A percentile compares a stretch with the other conserved stretches of the same genome.
Conservation (phyloP, 352 stramenopile species). For the Phytophthora gonapodyides region DNA sequence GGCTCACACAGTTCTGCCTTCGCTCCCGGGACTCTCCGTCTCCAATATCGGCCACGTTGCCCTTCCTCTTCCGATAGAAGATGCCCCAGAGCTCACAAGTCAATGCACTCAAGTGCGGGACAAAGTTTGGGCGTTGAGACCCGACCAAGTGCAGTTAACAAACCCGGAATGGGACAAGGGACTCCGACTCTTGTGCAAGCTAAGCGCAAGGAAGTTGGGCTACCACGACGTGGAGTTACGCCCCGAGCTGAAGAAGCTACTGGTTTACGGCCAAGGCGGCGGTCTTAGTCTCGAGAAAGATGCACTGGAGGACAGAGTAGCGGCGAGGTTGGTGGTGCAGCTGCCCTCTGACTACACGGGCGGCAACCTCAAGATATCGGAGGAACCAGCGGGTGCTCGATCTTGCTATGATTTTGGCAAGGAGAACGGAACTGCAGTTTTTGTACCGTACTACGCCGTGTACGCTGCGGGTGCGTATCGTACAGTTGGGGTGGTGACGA, state of each 20-base stretch:
- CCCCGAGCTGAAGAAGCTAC: background rate
- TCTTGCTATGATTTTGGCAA: background rate
- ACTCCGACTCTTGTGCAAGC: background rate
- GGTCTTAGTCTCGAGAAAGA: background rate
- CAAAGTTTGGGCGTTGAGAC: background rate
- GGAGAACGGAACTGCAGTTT: background rate
- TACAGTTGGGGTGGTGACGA: constrained; percentile 3
- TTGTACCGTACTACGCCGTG: constrained; percentile 6
- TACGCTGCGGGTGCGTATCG: background rate
- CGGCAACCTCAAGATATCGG: background rate
- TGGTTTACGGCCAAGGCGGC: constrained; percentile 5
- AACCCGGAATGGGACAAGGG: constrained; percentile 10
- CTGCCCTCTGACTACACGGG: constrained; percentile 4
- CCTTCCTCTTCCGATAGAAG: constrained; percentile 1
- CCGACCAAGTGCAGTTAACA: constrained; percentile 7
- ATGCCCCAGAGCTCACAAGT: background rate
- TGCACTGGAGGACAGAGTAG: background rate
- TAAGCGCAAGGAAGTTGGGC: constrained; percentile 1
- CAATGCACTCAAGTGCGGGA: background rate
- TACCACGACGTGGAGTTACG: background rate
- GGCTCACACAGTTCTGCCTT: background rate
- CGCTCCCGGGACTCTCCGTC: background rate
- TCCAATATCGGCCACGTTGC: background rate
- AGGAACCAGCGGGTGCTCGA: background rate
- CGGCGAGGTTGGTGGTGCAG: background rate